Evolutionary conservation across 345 rosid genomes (phyloP), one percentile per base, ranked within the genome.

Genomic region (Aquilaria sinensis): DNA sequence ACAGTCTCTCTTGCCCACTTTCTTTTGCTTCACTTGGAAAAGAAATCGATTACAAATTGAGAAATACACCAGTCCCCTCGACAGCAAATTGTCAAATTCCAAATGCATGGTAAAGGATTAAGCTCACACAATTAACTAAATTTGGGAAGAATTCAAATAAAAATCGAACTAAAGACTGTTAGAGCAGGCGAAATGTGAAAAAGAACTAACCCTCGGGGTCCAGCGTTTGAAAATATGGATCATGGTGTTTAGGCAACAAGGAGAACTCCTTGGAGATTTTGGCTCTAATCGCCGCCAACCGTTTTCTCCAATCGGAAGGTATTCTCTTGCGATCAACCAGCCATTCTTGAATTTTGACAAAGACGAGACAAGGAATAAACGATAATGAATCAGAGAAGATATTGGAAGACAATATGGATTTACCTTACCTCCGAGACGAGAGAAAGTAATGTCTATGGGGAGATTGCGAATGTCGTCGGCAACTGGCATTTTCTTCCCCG

Each of bases 311-410:
- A 85, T 88, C 97, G 58, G 89, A 72, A 33, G 97, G 97, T 49
- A 88, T 75, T 68, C 92, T 79, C 83, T 90, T 94, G 72, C 97
- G 96, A 85, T 94, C 99, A 69, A 90, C 94, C 78, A 90, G 66
- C 99, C 97, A 94, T 69, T 94, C 97, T 90, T 74, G 80, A 50
- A 23, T 50, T 31, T 12, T 53, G 30, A 47, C 72, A 45, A 34
- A 5, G 47, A 57, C 62, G 61, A 70, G 32, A 46, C 8, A 52
- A 29, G 31, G n/a, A 59, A 56, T 2, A 64, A 5, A 23, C 65
- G 11, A 47, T 50, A 46, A 48, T 53, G 4, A 56, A 2, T 16
- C 15, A 31, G 41, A 41, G 41, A 23, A 33, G 31, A 23, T 47
- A 31, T 37, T 31, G 5, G 31, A 43, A n/a, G 46, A 30, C 47